Evolutionary conservation across 805 yeast species (phyloP).

Genomic region (Blastobotrys terrestris): DNA sequence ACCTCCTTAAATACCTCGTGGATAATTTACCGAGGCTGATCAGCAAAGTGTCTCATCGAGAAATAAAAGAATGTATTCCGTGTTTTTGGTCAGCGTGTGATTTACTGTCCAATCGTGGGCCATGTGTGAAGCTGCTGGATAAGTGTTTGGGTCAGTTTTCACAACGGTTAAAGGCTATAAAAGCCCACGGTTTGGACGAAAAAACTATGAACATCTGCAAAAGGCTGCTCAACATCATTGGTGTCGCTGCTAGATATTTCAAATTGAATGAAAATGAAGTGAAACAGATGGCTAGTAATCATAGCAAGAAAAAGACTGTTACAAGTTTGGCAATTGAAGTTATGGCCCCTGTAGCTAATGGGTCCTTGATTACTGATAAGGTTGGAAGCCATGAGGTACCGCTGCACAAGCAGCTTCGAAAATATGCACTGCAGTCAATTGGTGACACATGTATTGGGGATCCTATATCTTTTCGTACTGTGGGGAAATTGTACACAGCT

Average conservation of each 20-base stretch:
- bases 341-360: not conserved
- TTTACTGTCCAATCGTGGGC: not conserved
- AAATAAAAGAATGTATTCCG: constrained; percentile 48
- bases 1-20: constrained; percentile 42
- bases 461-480: constrained; percentile 59
- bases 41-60: constrained; percentile 7
- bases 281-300: not conserved
- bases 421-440: constrained; percentile 51
- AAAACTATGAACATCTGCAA: not conserved
- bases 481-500: constrained; percentile 48
- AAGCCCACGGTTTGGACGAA: not conserved
- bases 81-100: constrained; percentile 44
- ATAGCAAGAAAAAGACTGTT: not conserved
- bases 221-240: not conserved
- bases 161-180: not conserved
- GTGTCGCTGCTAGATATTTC: not conserved
- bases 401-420: constrained; percentile 35
- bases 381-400: not conserved
- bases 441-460: constrained; percentile 54
- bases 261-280: not conserved
- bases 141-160: not conserved
- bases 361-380: not conserved
- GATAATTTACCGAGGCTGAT: constrained; percentile 6
- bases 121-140: constrained; percentile 2
- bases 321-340: not conserved